phyloP scores from a whole-genome alignment of 257 asterid genomes.

The Primulina tabacum region DNA sequence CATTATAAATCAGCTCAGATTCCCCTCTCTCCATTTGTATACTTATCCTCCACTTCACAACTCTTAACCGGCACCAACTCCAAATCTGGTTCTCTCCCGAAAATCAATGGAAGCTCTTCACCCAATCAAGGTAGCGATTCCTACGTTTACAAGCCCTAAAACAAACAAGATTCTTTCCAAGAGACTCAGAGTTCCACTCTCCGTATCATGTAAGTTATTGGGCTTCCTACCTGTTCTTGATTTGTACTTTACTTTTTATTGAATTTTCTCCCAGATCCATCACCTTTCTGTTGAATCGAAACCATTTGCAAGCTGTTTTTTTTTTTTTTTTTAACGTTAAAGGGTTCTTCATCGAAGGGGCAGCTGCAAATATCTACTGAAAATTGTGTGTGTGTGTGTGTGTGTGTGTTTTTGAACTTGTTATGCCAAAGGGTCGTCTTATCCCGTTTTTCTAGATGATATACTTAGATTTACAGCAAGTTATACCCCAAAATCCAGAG shows the following conservation, averaged over 20 bases:
- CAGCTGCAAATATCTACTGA: background rate
- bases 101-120: slow-evolving; percentile 38
- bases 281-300: too few species aligned
- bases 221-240: background rate
- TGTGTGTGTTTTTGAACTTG: background rate
- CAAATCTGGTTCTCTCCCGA: background rate
- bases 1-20: background rate
- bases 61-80: too few species aligned
- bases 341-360: too few species aligned
- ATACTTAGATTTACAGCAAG: background rate
- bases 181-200: slow-evolving; percentile 35
- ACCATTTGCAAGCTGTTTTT: too few species aligned
- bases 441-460: background rate
- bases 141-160: slow-evolving; percentile 30
- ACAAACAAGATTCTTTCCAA: slow-evolving; percentile 23
- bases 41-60: background rate
- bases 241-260: background rate
- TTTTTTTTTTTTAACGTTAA: too few species aligned
- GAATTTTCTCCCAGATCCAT: too few species aligned
- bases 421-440: background rate
- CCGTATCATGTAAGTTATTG: slow-evolving; percentile 51
- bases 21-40: background rate
- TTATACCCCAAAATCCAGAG: background rate
- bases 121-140: slow-evolving; percentile 31
- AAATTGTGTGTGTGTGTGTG: too few species aligned